These are phyloP conservation scores for Beauveria caledonica DNA, from an alignment of 2,329 filamentous ascomycete species.

Conservation along the genomic window DNA sequence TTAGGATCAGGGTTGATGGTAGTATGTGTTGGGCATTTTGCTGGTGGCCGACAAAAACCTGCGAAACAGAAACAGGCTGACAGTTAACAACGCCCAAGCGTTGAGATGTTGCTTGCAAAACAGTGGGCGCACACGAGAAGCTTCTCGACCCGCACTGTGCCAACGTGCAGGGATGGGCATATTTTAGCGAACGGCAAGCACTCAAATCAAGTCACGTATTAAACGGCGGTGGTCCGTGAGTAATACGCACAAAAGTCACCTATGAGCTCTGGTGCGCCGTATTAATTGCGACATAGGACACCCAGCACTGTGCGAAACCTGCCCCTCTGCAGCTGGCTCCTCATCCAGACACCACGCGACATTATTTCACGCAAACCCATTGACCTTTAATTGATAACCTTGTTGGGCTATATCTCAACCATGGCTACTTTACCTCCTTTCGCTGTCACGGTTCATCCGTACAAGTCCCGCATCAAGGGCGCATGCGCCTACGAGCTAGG, in stretches of 20 bases:
- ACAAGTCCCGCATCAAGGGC: constrained; percentile 30
- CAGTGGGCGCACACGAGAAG: not conserved
- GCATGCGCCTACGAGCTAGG: constrained; percentile 42
- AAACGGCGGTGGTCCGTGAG: too few species aligned
- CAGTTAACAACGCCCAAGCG: too few species aligned
- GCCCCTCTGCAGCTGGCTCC: not conserved
- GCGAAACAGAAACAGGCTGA: too few species aligned
- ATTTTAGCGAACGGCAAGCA: too few species aligned
- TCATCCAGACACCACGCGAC: not conserved
- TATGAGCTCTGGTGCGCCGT: too few species aligned
- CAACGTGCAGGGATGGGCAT: too few species aligned
- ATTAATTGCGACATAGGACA: not conserved
- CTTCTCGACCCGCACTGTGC: constrained; percentile 10
- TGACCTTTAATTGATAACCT: not conserved
- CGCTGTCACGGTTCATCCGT: constrained; percentile 38
- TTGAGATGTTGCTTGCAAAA: not conserved
- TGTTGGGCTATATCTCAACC: not conserved
- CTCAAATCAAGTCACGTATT: too few species aligned
- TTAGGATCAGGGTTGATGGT: too few species aligned
- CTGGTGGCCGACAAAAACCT: too few species aligned
- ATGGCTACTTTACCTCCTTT: constrained; percentile 29
- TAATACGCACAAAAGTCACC: too few species aligned
- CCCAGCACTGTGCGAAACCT: not conserved
- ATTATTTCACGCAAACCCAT: not conserved
- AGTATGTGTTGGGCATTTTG: too few species aligned